Percentiles rank a stretch among this genome's conserved stretches.
phyloP scores from a whole-genome alignment of 2,329 filamentous ascomycete genomes.

The Diaporthe vexans region DNA sequence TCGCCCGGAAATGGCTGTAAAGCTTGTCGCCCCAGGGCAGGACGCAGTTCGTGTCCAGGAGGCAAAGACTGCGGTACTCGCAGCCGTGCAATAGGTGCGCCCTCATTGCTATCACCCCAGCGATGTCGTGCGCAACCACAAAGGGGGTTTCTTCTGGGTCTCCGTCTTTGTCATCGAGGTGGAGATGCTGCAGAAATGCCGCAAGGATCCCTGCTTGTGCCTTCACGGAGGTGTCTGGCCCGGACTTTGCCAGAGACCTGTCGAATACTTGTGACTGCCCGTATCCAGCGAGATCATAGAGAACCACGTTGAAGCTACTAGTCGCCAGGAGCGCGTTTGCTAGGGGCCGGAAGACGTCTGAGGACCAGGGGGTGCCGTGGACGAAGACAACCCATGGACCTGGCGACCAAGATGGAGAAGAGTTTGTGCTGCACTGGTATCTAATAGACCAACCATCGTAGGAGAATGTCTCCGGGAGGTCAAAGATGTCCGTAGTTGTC shows the following conservation, averaged over 20 bases:
- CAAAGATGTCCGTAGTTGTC: not conserved
- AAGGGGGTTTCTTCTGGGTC: not conserved
- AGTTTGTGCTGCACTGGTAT: not conserved
- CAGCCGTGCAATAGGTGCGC: slow-evolving; percentile 12
- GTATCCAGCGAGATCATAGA: slow-evolving; percentile 5
- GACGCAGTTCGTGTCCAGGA: slow-evolving; percentile 17
- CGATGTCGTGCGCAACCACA: slow-evolving; percentile 12
- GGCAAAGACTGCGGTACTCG: slow-evolving; percentile 17
- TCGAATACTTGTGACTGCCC: slow-evolving; percentile 8
- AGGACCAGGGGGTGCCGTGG: slow-evolving; percentile 25
- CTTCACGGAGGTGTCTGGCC: slow-evolving; percentile 16
- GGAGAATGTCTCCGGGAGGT: not conserved
- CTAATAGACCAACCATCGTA: slow-evolving; percentile 14
- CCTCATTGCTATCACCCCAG: not conserved
- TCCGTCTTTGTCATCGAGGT: not conserved
- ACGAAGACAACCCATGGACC: slow-evolving; percentile 13
- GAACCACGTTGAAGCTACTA: not conserved
- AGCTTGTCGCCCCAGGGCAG: slow-evolving; percentile 18
- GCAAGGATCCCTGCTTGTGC: not conserved
- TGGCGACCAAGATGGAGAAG: not conserved
- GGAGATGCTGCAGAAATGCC: not conserved
- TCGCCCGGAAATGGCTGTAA: not conserved
- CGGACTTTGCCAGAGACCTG: not conserved
- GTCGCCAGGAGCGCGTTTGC: slow-evolving; percentile 7
- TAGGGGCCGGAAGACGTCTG: not conserved